phyloP scores from a whole-genome alignment of 176 grass and related monocot species.

The Oryza meridionalis region DNA sequence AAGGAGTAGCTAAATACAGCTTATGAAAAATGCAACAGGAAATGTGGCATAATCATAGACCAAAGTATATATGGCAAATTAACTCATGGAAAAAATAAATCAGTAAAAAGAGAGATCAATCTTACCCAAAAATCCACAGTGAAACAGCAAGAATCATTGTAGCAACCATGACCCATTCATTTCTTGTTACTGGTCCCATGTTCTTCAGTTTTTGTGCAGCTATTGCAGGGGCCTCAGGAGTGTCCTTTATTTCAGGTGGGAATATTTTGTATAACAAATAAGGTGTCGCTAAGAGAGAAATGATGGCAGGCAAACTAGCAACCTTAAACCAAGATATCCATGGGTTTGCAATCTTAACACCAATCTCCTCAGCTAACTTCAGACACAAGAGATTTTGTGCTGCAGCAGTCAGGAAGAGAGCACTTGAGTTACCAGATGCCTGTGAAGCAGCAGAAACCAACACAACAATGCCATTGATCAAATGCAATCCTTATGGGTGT shows the following conservation, averaged over 20 bases:
- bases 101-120: conserved; percentile 11
- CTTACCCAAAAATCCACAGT: conserved; percentile 96
- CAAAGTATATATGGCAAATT: conserved; percentile 11
- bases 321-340: conserved; percentile 93
- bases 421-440: conserved; percentile 86
- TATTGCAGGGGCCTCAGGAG: conserved; percentile 89
- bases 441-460: conserved; percentile 50
- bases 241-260: conserved; percentile 96
- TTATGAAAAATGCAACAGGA: conserved; percentile 11
- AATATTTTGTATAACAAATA: conserved; percentile 96
- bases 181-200: conserved; percentile 90
- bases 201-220: conserved; percentile 76
- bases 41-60: neutral
- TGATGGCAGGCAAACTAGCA: conserved; percentile 79
- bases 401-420: conserved; percentile 95
- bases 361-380: conserved; percentile 92
- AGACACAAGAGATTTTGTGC: conserved; percentile 96
- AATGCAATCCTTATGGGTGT: conserved; percentile 26
- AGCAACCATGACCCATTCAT: conserved; percentile 91
- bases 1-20: conserved; percentile 14
- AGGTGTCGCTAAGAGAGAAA: conserved; percentile 77
- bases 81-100: conserved; percentile 20
- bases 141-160: conserved; percentile 96
- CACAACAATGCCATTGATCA: neutral
- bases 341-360: conserved; percentile 81